Conservation (phyloP, 148 eudicot genomes). For the Nepenthes gracilis region DNA sequence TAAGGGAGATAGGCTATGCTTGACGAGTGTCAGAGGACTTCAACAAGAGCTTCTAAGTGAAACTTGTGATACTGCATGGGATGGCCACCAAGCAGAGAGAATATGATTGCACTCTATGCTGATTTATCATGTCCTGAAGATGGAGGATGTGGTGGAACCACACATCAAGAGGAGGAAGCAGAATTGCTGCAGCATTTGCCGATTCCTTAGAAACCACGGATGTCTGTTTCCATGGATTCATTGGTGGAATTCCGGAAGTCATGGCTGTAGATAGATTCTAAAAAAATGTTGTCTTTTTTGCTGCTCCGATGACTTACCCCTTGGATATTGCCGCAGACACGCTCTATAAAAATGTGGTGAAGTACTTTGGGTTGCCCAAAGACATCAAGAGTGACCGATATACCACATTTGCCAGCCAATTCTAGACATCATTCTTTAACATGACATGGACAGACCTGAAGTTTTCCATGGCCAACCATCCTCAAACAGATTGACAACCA, state of each 20-base stretch:
- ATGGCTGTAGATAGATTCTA: background rate
- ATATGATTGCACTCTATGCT: background rate
- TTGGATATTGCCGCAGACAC: background rate
- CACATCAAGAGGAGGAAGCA: background rate
- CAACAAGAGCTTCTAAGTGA: background rate
- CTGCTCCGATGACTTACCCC: background rate
- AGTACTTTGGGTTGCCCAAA: background rate
- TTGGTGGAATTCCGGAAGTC: background rate
- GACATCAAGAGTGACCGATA: background rate
- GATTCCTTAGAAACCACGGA: background rate
- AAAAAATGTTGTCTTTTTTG: background rate
- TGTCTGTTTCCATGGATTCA: background rate
- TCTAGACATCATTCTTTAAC: background rate
- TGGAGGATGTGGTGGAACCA: background rate
- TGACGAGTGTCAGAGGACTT: background rate
- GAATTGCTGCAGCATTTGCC: background rate
- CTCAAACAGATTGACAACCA: background rate
- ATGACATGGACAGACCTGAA: background rate
- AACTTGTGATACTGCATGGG: background rate
- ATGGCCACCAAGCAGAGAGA: background rate
- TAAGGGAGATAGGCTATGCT: background rate
- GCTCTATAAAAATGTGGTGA: background rate
- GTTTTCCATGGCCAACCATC: background rate
- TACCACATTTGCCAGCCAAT: background rate
- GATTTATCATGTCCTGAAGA: background rate